Evolutionary conservation across 768 basidiomycete species (phyloP).

Genomic region (Suillus tomentosus): DNA sequence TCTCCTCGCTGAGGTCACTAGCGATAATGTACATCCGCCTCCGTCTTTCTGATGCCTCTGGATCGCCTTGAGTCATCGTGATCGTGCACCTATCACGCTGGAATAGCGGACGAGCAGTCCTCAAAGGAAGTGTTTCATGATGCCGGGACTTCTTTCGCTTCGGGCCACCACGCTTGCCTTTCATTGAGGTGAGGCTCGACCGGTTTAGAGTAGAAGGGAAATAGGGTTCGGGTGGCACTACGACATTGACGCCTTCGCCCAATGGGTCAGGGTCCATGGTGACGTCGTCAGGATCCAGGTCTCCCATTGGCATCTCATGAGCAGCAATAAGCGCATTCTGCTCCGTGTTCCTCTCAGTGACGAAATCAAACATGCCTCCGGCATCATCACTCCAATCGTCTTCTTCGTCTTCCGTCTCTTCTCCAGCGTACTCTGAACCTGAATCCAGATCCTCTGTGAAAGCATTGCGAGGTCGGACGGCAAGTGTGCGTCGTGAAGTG

Average conservation of each 20-base stretch:
- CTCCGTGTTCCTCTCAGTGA: slow-evolving; percentile 89
- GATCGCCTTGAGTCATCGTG: slow-evolving; percentile 83
- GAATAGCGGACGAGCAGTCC: slow-evolving; percentile 79
- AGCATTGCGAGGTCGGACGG: slow-evolving; percentile 58
- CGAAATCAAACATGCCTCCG: slow-evolving; percentile 62
- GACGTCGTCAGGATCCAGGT: slow-evolving; percentile 48
- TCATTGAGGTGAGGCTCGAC: slow-evolving; percentile 39
- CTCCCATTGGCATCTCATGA: slow-evolving; percentile 18
- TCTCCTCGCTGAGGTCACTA: slow-evolving; percentile 94
- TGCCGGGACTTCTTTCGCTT: slow-evolving; percentile 63
- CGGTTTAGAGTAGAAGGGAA: slow-evolving; percentile 74
- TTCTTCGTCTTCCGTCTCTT: slow-evolving; percentile 55
- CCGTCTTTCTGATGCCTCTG: slow-evolving; percentile 57
- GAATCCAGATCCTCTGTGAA: slow-evolving; percentile 62
- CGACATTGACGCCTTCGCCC: slow-evolving; percentile 90
- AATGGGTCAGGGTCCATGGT: slow-evolving; percentile 75
- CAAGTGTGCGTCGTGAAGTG: slow-evolving; percentile 36
- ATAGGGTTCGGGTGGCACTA: slow-evolving; percentile 82
- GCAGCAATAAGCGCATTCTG: slow-evolving; percentile 63
- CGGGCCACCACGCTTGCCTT: slow-evolving; percentile 37
- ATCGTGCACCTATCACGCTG: slow-evolving; percentile 93
- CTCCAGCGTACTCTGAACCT: slow-evolving; percentile 59
- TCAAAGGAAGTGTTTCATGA: slow-evolving; percentile 64
- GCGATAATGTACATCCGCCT: slow-evolving; percentile 81
- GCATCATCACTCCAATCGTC: slow-evolving; percentile 63